Evolutionary conservation across 305 asterid species (phyloP).

Genomic region (Fraxinus ornus): DNA sequence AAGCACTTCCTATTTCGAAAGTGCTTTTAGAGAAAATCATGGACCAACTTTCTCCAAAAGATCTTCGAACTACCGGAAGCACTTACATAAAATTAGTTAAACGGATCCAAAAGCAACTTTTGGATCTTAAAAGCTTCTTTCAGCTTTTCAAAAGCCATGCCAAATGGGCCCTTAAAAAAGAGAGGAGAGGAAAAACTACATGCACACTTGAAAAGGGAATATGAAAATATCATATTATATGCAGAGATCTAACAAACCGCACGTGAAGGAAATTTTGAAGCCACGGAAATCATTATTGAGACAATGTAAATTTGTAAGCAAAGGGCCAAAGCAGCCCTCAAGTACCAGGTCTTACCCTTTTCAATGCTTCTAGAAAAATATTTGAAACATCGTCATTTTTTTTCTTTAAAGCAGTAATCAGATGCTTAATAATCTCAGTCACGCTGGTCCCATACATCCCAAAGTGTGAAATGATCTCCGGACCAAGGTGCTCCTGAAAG

Average conservation of each 20-base stretch:
- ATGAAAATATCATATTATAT: neutral
- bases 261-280: neutral
- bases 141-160: neutral
- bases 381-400: slow-evolving; percentile 55
- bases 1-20: neutral
- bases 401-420: slow-evolving; percentile 68
- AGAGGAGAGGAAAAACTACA: neutral
- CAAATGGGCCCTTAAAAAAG: neutral
- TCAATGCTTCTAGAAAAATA: slow-evolving; percentile 67
- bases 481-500: slow-evolving; percentile 73
- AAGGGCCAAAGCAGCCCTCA: slow-evolving; percentile 17
- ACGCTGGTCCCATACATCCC: slow-evolving; percentile 64
- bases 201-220: neutral
- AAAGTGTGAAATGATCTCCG: slow-evolving; percentile 77
- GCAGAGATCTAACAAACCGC: neutral
- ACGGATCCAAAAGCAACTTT: neutral
- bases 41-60: neutral
- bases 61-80: neutral
- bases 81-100: neutral
- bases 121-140: neutral
- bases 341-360: slow-evolving; percentile 45
- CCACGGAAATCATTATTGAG: neutral
- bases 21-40: neutral
- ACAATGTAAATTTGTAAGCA: neutral
- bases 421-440: slow-evolving; percentile 80